Percentiles rank a stretch among this genome's conserved stretches.
These are phyloP conservation scores for Gautieria morchelliformis DNA, from an alignment of 768 basidiomycete genomes.

Conservation along the genomic window DNA sequence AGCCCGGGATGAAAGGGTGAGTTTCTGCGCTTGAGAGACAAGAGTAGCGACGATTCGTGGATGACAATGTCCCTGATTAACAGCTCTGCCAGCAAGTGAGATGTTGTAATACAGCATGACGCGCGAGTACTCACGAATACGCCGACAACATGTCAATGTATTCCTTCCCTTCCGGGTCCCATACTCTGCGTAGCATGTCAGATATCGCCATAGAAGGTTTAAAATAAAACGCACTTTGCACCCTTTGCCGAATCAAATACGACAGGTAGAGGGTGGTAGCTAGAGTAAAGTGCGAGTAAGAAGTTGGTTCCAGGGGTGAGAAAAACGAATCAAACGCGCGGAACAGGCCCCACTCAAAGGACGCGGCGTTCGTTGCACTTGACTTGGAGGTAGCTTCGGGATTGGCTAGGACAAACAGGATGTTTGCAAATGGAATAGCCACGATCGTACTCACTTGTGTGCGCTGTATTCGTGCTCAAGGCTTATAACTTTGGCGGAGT, in stretches of 20 bases:
- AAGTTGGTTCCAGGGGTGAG: neutral
- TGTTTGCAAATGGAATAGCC: neutral
- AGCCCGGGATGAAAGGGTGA: constrained; percentile 91
- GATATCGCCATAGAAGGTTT: constrained; percentile 5
- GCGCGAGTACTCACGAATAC: constrained; percentile 96
- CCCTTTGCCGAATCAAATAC: constrained; percentile 89
- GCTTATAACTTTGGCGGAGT: constrained; percentile 63
- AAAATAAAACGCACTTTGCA: constrained; percentile 62
- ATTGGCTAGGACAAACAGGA: neutral
- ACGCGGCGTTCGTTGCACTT: constrained; percentile 8
- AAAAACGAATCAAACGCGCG: constrained; percentile 5
- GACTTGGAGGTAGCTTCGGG: neutral
- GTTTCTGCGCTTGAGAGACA: constrained; percentile 72
- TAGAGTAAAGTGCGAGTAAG: constrained; percentile 40
- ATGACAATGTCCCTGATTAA: constrained; percentile 95
- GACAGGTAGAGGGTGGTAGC: constrained; percentile 92
- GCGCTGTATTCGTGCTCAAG: constrained; percentile 78
- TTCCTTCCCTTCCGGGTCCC: constrained; percentile 91
- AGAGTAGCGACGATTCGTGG: constrained; percentile 78
- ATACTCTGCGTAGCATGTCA: constrained; percentile 43
- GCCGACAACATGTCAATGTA: constrained; percentile 99
- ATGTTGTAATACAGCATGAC: constrained; percentile 20
- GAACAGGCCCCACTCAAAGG: constrained; percentile 4
- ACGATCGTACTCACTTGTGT: constrained; percentile 64
- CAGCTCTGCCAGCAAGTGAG: constrained; percentile 41